Evolutionary conservation across 768 basidiomycete genomes (phyloP), one percentile per base, ranked within the genome.

Genomic region (Hortiboletus flavorubellus): DNA sequence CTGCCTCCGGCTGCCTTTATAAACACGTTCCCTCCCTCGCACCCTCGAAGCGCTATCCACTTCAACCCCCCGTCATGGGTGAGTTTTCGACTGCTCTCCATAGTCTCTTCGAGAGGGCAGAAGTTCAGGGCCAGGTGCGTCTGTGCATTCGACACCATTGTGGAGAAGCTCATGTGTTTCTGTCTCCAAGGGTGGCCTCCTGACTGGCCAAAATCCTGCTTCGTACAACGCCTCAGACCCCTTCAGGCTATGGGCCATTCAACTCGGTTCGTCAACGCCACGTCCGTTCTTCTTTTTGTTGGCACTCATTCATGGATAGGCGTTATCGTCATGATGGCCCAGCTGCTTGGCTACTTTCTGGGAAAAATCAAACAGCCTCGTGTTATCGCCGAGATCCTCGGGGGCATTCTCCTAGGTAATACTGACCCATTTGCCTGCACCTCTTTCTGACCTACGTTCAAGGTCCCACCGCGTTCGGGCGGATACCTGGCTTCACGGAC

Each of bases 341-440:
- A 94, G 65, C 54, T 88, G 6, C 82, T 98, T 10, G 78, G 83
- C 0, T 70, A 89, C 18, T 54, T 81, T 48, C 76, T 97, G 21
- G 69, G 75, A 8, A 84, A 79, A 52, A 83, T 96, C 35, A 84
- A 83, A 34, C 95, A 98, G 64, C 96, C 96, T 2, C 79, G 86
- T n/a, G 95, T 98, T 56, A 93, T 97, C 49, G 85, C 93, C 40
- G 95, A 98, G 69, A 88, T 97, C 55, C 82, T 98, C 52, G 92
- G 87, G 0, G 96, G 96, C 21, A 85, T 98, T 59, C 64, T 98
- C 21, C 79, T 98, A 11, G 94, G 93, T 40, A 43, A 23, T 15
- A 18, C 73, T 72, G 0, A 3, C n/a, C 10, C 14, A 1, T 91
- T 41, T 11, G 6, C 6, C 67, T 87, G 16, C 88, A 85, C 5